Evolutionary conservation across 2,329 filamentous ascomycete species (phyloP).

Genomic region (Aspergillus oerlinghausenensis): DNA sequence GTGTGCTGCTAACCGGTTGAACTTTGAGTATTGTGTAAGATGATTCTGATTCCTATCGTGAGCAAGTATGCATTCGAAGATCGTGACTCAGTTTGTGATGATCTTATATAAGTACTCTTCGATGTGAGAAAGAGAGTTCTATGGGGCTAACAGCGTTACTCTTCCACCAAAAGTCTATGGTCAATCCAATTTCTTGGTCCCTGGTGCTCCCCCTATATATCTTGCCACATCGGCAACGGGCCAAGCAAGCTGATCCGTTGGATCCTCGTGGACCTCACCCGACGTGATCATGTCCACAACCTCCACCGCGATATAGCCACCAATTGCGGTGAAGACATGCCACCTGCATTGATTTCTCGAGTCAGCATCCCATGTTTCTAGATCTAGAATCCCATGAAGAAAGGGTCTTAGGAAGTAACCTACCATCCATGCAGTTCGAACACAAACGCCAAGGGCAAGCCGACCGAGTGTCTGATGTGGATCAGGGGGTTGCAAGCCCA

Average conservation of each 20-base stretch:
- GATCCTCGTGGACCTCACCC: constrained; percentile 28
- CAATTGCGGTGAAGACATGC: constrained; percentile 42
- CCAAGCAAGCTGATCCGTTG: constrained; percentile 30
- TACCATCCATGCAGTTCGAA: constrained; percentile 44
- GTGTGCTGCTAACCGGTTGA: too few species aligned
- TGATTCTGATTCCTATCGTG: too few species aligned
- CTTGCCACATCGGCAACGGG: constrained; percentile 20
- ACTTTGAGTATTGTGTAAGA: too few species aligned
- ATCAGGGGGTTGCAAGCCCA: constrained; percentile 31
- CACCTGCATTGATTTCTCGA: constrained; percentile 26
- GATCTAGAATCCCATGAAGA: neutral
- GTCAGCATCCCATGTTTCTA: neutral
- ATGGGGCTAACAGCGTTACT: neutral
- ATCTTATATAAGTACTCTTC: too few species aligned
- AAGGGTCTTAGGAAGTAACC: constrained; percentile 1
- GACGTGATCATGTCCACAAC: constrained; percentile 37
- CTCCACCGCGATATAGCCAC: constrained; percentile 39
- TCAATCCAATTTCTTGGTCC: constrained; percentile 4
- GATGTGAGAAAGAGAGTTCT: too few species aligned
- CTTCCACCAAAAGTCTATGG: neutral
- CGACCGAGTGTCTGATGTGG: constrained; percentile 23
- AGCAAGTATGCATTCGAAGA: too few species aligned
- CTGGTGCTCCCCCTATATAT: constrained; percentile 2
- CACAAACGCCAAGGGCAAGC: constrained; percentile 36
- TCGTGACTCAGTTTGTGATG: too few species aligned